Evolutionary conservation across 345 rosid genomes (phyloP).

Genomic region (Eucalyptus leucophloia): DNA sequence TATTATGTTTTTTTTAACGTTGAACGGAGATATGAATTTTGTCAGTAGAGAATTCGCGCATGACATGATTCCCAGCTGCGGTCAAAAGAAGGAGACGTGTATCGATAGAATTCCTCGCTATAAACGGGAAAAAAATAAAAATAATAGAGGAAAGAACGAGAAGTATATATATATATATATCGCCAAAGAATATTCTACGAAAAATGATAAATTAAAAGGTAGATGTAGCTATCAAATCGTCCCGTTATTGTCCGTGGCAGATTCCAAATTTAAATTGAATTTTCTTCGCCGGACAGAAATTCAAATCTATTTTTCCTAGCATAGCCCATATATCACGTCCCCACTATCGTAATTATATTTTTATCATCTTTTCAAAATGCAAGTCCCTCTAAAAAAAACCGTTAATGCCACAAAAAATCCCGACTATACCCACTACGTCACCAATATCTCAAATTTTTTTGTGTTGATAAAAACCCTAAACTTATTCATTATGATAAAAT

Average conservation of each 20-base stretch:
- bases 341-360: not conserved
- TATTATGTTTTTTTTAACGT: not conserved
- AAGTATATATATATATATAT: not conserved
- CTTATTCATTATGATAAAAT: no score
- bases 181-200: not conserved
- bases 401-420: not conserved
- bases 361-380: not conserved
- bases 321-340: not conserved
- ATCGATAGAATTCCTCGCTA: not conserved
- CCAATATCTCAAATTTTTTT: no score
- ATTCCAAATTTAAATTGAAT: not conserved
- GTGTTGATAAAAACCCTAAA: not conserved
- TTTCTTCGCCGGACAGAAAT: not conserved
- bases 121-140: not conserved
- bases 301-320: not conserved
- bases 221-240: not conserved
- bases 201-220: not conserved
- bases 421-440: rapidly evolving
- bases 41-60: not conserved
- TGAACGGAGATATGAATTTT: not conserved
- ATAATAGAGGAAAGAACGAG: no score
- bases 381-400: not conserved
- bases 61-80: not conserved
- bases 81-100: not conserved
- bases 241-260: no score